Base-by-base conservation (phyloP, 2,329 filamentous ascomycete species). In the Gaeumannomyces sp. region DNA sequence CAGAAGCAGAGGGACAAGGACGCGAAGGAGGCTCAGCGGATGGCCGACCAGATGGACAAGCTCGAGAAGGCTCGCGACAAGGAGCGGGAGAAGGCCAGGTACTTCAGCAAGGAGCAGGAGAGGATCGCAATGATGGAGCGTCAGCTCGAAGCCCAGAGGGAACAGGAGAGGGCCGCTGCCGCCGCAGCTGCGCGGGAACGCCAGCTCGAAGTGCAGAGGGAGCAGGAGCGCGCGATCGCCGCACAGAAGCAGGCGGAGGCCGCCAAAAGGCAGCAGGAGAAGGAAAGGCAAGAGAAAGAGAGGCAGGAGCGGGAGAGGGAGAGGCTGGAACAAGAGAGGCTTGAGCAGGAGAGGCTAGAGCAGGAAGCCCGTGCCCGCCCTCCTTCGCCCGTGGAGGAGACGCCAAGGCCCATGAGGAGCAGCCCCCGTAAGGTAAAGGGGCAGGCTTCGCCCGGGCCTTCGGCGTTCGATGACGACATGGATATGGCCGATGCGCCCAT, bases 41-140 rank as follows among this genome's bases (percentile, higher is more conserved):
- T 85, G 69, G 83, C 82, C 22, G 86, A 88, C 62, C 84, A 87
- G 69, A 80, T 84, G 72, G 79, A 79, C 28, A 88, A 86, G 71
- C 78, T 90, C 3, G 87, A 90, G 68, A 90, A 88, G 71, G 85
- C 83, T 59, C 85, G 89, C n/a, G 85, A 88, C 69, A 89, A 89
- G 74, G 89, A 92, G 72, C 82, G 88, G 7, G 85, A 89, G 69
- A 91, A 90, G 72, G 89, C 85, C 8, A 79, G 80, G 22, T 77
- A 83, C 3, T 85, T 84, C 67, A 85, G 79, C 71, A 78, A 85
- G 68, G 84, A 87, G 67, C 83, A 85, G 68, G 84, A 87, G 68
- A 81, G 76, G 67, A 76, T 82, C 59, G 79, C 79, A 45, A 76
- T 77, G 1, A 79, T 84, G 28, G 67, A 68, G 72, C 83, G 79